Base-by-base conservation (phyloP, 371 early-diverging fungal species). In the Agmasoma carcini region DNA sequence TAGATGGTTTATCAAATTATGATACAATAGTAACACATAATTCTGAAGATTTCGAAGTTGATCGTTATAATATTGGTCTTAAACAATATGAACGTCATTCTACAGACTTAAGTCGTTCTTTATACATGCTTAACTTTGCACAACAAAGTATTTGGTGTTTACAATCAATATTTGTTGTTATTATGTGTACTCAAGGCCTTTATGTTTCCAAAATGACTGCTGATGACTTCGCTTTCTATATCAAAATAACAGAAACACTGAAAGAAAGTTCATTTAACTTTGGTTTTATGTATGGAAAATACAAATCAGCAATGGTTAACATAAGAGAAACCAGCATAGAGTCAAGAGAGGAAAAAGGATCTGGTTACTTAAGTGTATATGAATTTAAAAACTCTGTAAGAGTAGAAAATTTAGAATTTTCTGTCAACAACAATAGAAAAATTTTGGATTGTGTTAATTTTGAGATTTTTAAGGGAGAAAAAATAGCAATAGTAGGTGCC, bases 401-500 rank as follows among this genome's bases (percentile, higher is more conserved):
- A n/a, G 19, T 59, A 4, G 27, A 17, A 11, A 23, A 63, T 51
- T 25, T 71, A 15, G 1, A 19, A 14, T 44, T 54, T 12, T 27
- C 1, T 1, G 17, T 2, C 3, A 20, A 29, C 6, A n/a, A 43
- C 15, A 26, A 12, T 6, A 60, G 47, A 49, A 34, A 29, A 9
- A 51, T 74, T 23, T 34, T 74, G 11, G 36, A 52, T 0, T 40
- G 64, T 47, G 29, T 66, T 9, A 65, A 54, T 43, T 69, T 75
- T 64, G 20, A 6, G 12, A 56, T 74, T 19, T 41, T 49, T 2
- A 58, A 62, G 49, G 72, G 72, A 22, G 75, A 74, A 19, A 74
- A 72, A 52, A n/a, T 80, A 84, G 26, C 78, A 86, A 29, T 88
- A 83, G 77, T 83, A 85, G 26, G 74, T 22, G 38, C 40, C 20